Evolutionary conservation across 139 green algal species (phyloP).

Genomic region (Picochlorum costavermella): DNA sequence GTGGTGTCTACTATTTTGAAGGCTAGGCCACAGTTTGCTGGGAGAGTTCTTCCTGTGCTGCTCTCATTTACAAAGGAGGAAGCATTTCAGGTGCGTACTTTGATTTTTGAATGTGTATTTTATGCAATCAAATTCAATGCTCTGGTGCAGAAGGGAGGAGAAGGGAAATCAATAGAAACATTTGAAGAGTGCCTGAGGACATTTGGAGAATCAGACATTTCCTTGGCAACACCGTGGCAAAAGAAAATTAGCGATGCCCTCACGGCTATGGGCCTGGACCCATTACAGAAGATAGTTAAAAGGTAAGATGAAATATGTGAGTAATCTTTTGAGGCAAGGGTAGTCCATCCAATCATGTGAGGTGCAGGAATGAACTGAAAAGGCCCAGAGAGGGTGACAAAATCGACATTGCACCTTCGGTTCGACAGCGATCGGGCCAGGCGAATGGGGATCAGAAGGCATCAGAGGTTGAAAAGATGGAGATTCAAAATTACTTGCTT

Average conservation of each 20-base stretch:
- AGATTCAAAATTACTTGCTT: too few species aligned
- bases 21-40: slow-evolving; percentile 38
- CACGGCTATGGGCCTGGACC: slow-evolving; percentile 30
- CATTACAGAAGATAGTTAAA: neutral
- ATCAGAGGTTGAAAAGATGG: too few species aligned
- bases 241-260: slow-evolving; percentile 41
- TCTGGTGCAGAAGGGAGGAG: neutral
- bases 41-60: slow-evolving; percentile 31
- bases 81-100: neutral
- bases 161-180: neutral
- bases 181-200: slow-evolving; percentile 22
- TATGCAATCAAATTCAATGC: neutral
- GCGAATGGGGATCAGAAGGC: too few species aligned
- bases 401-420: too few species aligned
- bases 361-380: too few species aligned
- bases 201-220: slow-evolving; percentile 13
- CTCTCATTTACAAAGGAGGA: slow-evolving; percentile 23
- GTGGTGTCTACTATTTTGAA: slow-evolving; percentile 17
- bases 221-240: slow-evolving; percentile 23
- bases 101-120: neutral
- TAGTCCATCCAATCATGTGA: too few species aligned
- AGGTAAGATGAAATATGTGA: too few species aligned
- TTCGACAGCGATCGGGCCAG: too few species aligned
- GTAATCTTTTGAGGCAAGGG: too few species aligned
- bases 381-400: too few species aligned